Evolutionary conservation across 2,329 filamentous ascomycete genomes (phyloP), one percentile per base, ranked within the genome.

Genomic region (Fusarium sp.): DNA sequence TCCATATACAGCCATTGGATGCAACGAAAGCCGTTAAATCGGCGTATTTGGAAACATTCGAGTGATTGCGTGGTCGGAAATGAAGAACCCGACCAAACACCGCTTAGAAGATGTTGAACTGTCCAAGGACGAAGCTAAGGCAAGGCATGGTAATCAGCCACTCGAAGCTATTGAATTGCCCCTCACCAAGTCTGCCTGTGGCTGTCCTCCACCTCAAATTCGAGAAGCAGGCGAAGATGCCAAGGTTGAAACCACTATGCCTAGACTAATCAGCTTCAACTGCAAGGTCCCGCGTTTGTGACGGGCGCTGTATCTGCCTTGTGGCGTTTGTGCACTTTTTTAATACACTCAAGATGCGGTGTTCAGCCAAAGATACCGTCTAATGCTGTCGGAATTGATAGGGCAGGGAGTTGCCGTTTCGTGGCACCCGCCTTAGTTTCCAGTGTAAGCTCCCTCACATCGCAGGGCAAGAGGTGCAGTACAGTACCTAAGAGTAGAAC

Each of bases 391-490:
- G 21, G 25, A 35, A 25, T 35, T 56, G 37, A 69, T 60, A 44
- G 54, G 53, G 19, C 32, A 28, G 71, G 46, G 42, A 62, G 60
- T 69, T 61, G 46, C 47, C 47, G 57, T 46, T 47, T 46, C 21
- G 47, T 59, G 38, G 58, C 50, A 69, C 44, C 40, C 40, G 11
- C 35, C 64, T 66, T 25, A 28, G 28, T 32, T 58, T 28, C 33
- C 23, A 25, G 50, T 28, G 35, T 40, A 56, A 54, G 58, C 47
- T 60, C 28, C 37, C 60, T 46, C 33, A 16, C 40, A 46, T 38
- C 12, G 11, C 40, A 46, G 25, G 23, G 50, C 50, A 53, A 28
- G 33, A 53, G 33, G 25, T 38, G 33, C 32, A 37, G 33, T 28
- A 37, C 28, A n/a, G 46, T 49, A 32, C 28, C 15, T 10, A 32